Percentiles rank a stretch among this genome's conserved stretches.
phyloP scores from a whole-genome alignment of 1,139 yeast genomes.

The Diutina mesorugosa region DNA sequence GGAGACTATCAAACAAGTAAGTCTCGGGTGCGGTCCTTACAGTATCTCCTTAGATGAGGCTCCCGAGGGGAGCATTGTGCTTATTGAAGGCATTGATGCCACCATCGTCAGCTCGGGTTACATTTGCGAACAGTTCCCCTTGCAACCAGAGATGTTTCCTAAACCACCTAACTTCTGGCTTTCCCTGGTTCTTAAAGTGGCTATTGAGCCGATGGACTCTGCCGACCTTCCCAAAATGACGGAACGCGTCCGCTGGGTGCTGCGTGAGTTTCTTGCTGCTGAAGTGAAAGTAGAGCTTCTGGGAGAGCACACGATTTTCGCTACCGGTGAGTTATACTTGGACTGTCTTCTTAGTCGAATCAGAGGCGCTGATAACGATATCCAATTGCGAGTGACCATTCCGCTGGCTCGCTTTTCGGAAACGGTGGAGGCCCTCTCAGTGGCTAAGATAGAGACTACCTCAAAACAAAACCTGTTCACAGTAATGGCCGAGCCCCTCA shows the following conservation, averaged over 20 bases:
- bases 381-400: conserved; percentile 73
- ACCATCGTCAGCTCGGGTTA: conserved; percentile 43
- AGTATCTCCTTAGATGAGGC: conserved; percentile 41
- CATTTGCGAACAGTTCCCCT: conserved; percentile 7
- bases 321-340: conserved; percentile 80
- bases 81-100: conserved; percentile 51
- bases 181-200: conserved; percentile 62
- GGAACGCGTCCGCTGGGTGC: conserved; percentile 51
- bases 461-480: conserved; percentile 49
- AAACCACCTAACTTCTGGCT: conserved; percentile 24
- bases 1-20: conserved; percentile 34
- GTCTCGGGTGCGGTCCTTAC: conserved; percentile 63
- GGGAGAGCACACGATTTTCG: conserved; percentile 74
- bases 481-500: conserved; percentile 68
- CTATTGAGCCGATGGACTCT: conserved; percentile 73
- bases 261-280: conserved; percentile 53
- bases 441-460: conserved; percentile 45
- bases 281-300: conserved; percentile 69
- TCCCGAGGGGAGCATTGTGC: conserved; percentile 51
- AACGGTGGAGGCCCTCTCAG: conserved; percentile 56
- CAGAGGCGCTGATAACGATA: conserved; percentile 43
- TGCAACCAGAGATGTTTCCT: neutral
- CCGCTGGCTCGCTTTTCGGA: conserved; percentile 77
- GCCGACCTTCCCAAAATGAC: conserved; percentile 64
- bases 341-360: conserved; percentile 78